Base-by-base conservation (phyloP, 2,329 filamentous ascomycete genomes). In the Penicillium sp. region DNA sequence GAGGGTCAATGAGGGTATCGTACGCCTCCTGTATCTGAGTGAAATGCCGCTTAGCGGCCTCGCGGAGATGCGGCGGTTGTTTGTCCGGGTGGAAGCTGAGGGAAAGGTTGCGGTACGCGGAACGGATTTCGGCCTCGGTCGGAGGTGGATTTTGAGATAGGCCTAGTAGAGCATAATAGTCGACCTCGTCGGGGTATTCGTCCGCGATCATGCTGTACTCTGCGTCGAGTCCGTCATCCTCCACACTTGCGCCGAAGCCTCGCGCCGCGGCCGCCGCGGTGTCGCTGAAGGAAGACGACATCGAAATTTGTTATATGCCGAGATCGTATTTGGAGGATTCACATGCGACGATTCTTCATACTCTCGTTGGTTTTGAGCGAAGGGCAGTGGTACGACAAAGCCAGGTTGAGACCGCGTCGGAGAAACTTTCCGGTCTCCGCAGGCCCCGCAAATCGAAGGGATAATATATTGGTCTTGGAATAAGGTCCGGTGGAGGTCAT, bases 1-100 rank as follows among this genome's bases (percentile, higher is more conserved):
- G 63, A 11, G 72, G 69, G 56, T 79, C 75, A 23, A 74, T 67
- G 7, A 79, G 69, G 5, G 74, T 74, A 55, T 76, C 73, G 54
- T 79, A 78, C 19, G 77, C 77, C n/a, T 70, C 69, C 21, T 70
- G 69, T 54, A 79, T 75, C 33, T 64, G 68, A 43, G 62, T 67
- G 55, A 77, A 79, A n/a, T 78, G 72, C 10, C 57, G 62, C 57
- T 70, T 62, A 8, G 77, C 77, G 0, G 71, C 69, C 19, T 75
- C 70, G 39, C 68, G 73, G 33, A 74, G 63, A 42, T 76, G 68
- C 37, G 68, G 50, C 4, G 77, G 77, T 53, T 79, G 77, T 60
- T 78, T 78, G 62, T 79, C 77, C 19, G 77, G 77, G 50, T 79
- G 77, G 55, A 79, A 78, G 60, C 73, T 77, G 25, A 78, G 69